Conservation (phyloP, 805 yeast genomes). For the Cephaloascus fragrans region DNA sequence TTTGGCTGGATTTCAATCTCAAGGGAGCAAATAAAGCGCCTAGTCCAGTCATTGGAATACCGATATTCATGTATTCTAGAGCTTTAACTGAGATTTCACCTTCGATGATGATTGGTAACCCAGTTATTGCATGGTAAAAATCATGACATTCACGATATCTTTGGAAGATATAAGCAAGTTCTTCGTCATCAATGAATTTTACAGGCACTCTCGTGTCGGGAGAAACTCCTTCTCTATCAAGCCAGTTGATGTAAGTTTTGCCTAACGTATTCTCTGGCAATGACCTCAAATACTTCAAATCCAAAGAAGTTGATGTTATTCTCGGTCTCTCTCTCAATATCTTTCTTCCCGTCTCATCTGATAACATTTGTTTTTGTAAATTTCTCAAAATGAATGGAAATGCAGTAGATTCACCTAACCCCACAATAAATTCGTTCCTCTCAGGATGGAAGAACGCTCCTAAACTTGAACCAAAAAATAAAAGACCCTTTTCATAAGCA, state of each 20-base stretch:
- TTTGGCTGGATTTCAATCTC: slow-evolving; percentile 55
- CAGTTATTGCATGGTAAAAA: slow-evolving; percentile 87
- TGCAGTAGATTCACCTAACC: slow-evolving; percentile 87
- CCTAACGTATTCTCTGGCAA: slow-evolving; percentile 72
- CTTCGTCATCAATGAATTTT: slow-evolving; percentile 78
- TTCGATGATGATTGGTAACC: slow-evolving; percentile 83
- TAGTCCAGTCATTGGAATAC: slow-evolving; percentile 91
- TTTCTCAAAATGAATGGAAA: slow-evolving; percentile 52
- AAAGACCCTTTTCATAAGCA: slow-evolving; percentile 45
- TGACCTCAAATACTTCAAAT: slow-evolving; percentile 47
- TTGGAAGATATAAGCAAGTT: slow-evolving; percentile 85
- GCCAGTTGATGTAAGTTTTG: slow-evolving; percentile 69
- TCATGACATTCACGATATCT: slow-evolving; percentile 96
- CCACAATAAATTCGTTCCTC: slow-evolving; percentile 64
- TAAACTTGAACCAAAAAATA: slow-evolving; percentile 66
- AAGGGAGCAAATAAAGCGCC: slow-evolving; percentile 89
- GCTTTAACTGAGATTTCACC: slow-evolving; percentile 96
- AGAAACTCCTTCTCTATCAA: slow-evolving; percentile 77
- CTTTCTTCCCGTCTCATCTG: slow-evolving; percentile 66
- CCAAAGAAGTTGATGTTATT: slow-evolving; percentile 63
- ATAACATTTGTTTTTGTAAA: slow-evolving; percentile 65
- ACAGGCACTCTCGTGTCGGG: slow-evolving; percentile 93
- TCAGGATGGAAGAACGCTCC: slow-evolving; percentile 76
- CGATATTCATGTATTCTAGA: slow-evolving; percentile 84
- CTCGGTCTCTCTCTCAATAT: slow-evolving; percentile 75